These are phyloP conservation scores for Podospora didyma DNA, from an alignment of 495 filamentous ascomycete genomes.

Conservation along the genomic window DNA sequence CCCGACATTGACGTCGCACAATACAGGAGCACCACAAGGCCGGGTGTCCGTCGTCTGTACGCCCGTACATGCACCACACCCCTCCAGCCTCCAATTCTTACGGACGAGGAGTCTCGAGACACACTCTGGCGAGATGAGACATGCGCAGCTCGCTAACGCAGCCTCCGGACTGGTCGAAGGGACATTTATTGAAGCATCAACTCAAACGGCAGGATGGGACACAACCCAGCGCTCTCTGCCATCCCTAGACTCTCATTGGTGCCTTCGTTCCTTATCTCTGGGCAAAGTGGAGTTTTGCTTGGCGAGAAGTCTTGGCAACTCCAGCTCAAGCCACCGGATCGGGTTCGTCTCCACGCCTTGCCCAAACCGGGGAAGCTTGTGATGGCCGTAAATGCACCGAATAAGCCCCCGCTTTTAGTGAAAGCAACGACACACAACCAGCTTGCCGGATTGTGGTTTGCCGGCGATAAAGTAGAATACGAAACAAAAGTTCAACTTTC, in stretches of 20 bases:
- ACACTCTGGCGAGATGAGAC: too few species aligned
- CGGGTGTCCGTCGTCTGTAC: too few species aligned
- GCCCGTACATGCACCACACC: background rate
- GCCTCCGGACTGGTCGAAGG: constrained; percentile 1
- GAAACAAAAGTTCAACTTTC: background rate
- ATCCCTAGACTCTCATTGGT: background rate
- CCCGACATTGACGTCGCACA: background rate
- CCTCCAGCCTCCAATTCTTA: background rate
- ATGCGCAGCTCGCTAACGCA: constrained; percentile 6
- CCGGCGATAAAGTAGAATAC: too few species aligned
- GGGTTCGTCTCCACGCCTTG: background rate
- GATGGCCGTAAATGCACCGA: background rate
- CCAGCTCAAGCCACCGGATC: background rate
- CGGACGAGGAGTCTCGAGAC: background rate
- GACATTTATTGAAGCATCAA: background rate
- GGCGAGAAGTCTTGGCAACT: background rate
- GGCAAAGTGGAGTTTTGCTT: constrained; percentile 2
- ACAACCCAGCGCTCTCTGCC: background rate
- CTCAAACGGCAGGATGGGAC: background rate
- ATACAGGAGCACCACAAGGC: too few species aligned
- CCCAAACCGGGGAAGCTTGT: background rate
- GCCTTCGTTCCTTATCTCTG: constrained; percentile 9
- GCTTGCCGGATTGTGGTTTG: too few species aligned
- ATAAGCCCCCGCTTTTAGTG: too few species aligned
- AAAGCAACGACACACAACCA: too few species aligned